Evolutionary conservation across 2,329 filamentous ascomycete species (phyloP), one percentile per base, ranked within the genome.

Genomic region (Monosporascus sp.): DNA sequence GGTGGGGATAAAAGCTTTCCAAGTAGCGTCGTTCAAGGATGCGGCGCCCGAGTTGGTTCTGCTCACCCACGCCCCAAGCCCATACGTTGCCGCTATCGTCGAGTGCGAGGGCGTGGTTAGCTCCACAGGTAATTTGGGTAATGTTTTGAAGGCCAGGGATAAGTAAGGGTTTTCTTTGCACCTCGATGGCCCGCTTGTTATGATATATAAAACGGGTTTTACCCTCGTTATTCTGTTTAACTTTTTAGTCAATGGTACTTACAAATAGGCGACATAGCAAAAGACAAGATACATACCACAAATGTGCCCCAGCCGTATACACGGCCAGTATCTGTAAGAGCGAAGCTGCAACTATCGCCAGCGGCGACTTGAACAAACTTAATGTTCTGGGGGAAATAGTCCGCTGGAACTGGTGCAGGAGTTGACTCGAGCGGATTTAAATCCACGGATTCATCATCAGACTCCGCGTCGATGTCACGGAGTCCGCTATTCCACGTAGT

Each of bases 281-380:
- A 3, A 44, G n/a, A n/a, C n/a, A n/a, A n/a, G n/a, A 52, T 34
- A 71, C 77, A 67, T 74, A 83, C 80, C 63, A 80, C 71, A 72
- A 87, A 87, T 9, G 82, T 84, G 24, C 84, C 84, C 82, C 84
- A 87, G 43, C 84, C 84, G 63, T 84, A 87, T 22, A 88, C 81
- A 38, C 76, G 71, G 19, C 84, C 84, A 50, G 82, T 78, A 20
- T 79, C 76, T 5, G 84, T 87, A 11, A 88, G 73, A 14, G 77
- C 83, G 61, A 87, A 85, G 4, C 80, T 82, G 47, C 77, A 77
- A 59, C 79, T 85, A 64, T 87, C 82, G 27, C 80, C 80, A 41
- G 83, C 83, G 46, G 76, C 77, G 47, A 87, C 72, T 53, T 81
- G 75, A 19, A 79, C 77, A 61, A 86, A 85, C n/a, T 73, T 68